A percentile compares a stretch with the other conserved stretches of the same genome.
Evolutionary conservation across 2,329 filamentous ascomycete species (phyloP).

Genomic region (Botryotinia convoluta): DNA sequence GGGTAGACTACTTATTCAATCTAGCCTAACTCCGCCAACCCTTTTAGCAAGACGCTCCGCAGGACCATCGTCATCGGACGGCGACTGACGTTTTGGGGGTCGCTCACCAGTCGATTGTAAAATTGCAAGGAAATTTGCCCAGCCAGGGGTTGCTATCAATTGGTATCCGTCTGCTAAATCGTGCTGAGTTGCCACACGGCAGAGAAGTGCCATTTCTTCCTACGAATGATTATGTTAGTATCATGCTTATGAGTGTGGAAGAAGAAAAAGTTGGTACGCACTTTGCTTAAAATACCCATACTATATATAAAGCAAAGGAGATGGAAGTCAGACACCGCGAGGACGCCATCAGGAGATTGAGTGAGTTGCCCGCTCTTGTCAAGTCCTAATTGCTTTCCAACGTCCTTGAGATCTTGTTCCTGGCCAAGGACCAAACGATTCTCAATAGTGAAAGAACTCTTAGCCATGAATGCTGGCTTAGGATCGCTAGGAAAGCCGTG

Average conservation of each 20-base stretch:
- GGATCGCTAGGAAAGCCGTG: constrained; percentile 88
- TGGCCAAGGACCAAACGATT: constrained; percentile 86
- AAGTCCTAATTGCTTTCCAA: constrained; percentile 65
- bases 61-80: constrained; percentile 36
- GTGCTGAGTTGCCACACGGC: constrained; percentile 77
- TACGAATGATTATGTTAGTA: constrained; percentile 42
- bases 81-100: constrained; percentile 69
- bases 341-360: constrained; percentile 59
- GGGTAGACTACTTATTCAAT: constrained; percentile 26
- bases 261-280: constrained; percentile 45
- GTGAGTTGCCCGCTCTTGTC: constrained; percentile 54
- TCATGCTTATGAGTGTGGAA: background rate
- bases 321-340: constrained; percentile 87
- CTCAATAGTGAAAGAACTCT: constrained; percentile 76
- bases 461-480: constrained; percentile 70
- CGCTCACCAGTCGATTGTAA: constrained; percentile 97
- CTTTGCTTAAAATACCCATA: constrained; percentile 81
- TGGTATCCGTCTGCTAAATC: constrained; percentile 79
- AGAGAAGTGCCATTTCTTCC: constrained; percentile 87
- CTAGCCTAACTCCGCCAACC: constrained; percentile 60
- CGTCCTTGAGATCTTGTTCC: constrained; percentile 71
- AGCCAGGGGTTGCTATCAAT: constrained; percentile 82
- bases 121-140: constrained; percentile 91
- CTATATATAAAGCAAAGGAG: constrained; percentile 82
- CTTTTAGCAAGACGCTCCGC: constrained; percentile 57